Evolutionary conservation across 805 yeast genomes (phyloP).

Genomic region (Kuraishia capsulata): DNA sequence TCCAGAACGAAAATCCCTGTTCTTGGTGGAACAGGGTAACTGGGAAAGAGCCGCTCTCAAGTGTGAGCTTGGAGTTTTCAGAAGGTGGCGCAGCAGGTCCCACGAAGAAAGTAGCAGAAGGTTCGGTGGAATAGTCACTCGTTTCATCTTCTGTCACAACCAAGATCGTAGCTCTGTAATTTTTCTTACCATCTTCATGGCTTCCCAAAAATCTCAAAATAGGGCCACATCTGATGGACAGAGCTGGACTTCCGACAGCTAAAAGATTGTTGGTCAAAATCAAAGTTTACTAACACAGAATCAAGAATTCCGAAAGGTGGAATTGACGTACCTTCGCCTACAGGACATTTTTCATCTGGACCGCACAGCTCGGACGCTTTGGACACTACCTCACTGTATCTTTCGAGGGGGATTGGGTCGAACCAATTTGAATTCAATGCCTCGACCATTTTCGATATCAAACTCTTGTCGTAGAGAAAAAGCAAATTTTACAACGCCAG

Average conservation of each 20-base stretch:
- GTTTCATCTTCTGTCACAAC: conserved; percentile 44
- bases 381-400: conserved; percentile 12
- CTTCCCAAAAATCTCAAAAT: conserved; percentile 59
- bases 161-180: conserved; percentile 63
- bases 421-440: conserved; percentile 14
- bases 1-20: conserved; percentile 48
- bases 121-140: conserved; percentile 12
- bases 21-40: conserved; percentile 33
- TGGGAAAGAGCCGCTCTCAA: conserved; percentile 34
- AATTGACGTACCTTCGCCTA: conserved; percentile 4
- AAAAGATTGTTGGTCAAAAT: conserved; percentile 2
- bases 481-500: not conserved
- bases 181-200: conserved; percentile 33
- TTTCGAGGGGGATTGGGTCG: conserved; percentile 17
- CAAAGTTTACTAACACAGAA: no score
- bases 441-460: not conserved
- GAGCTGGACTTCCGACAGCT: conserved; percentile 15
- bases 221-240: conserved; percentile 70
- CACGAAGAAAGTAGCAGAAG: conserved; percentile 23
- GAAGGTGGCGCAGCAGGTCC: conserved; percentile 20
- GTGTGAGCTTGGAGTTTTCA: conserved; percentile 6
- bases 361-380: not conserved
- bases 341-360: conserved; percentile 4
- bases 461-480: no score
- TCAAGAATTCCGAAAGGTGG: no score